Conservation (phyloP, 805 yeast genomes). For the Wickerhamiella qilinensis region DNA sequence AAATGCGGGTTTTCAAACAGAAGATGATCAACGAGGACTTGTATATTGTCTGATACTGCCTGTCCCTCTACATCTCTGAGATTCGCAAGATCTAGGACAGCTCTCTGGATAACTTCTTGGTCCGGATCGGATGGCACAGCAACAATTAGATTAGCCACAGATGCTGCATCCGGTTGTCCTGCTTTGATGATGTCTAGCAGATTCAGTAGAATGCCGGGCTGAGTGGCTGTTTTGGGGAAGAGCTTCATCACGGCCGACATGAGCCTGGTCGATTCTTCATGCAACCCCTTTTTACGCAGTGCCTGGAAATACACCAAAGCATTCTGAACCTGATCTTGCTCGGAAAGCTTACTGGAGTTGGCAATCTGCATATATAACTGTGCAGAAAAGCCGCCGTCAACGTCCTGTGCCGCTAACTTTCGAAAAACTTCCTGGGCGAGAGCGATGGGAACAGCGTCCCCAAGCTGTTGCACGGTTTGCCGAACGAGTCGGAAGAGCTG, state of each 20-base stretch:
- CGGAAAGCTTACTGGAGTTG: conserved; percentile 7
- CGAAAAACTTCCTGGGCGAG: conserved; percentile 10
- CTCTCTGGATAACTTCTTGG: conserved; percentile 1
- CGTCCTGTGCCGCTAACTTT: conserved; percentile 4
- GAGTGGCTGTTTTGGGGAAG: not conserved
- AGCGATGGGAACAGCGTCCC: conserved; percentile 2
- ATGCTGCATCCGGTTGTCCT: not conserved
- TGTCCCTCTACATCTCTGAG: not conserved
- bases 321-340: conserved; percentile 8
- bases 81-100: not conserved
- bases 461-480: conserved; percentile 5
- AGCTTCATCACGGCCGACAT: conserved; percentile 8
- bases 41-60: not conserved
- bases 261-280: conserved; percentile 12
- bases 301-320: conserved; percentile 12
- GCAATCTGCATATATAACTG: conserved; percentile 13
- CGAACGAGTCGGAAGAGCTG: conserved; percentile 5
- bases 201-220: not conserved
- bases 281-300: conserved; percentile 10
- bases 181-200: not conserved
- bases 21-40: conserved; percentile 6
- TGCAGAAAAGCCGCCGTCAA: conserved; percentile 9
- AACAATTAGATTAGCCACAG: not conserved
- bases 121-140: not conserved
- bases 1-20: conserved; percentile 10